Evolutionary conservation across 495 filamentous ascomycete species (phyloP), one percentile per base, ranked within the genome.

Genomic region (Penicillium antarcticum): DNA sequence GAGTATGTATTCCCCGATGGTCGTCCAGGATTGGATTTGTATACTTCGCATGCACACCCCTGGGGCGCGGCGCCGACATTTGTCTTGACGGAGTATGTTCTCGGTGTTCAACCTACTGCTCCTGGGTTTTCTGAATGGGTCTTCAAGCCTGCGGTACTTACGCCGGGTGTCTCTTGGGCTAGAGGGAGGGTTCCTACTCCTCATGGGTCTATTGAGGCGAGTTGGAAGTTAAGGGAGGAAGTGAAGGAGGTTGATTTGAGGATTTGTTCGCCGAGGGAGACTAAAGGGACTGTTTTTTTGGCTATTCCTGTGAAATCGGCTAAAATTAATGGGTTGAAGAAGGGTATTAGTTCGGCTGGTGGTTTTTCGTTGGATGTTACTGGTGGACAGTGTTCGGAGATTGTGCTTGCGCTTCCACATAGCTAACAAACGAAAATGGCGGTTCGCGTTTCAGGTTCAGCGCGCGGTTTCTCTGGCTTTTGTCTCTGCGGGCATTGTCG

Each of bases 21-120:
- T 4, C 34, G 45, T 5, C 71, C 71, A 3, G 71, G 71, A 3
- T 19, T 74, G 3, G 60, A 57, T 14, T 21, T 69, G 1, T 73
- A 63, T 37, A 74, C 71, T 1, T 61, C 53, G n/a, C 55, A 69
- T 5, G 55, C 53, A 12, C 71, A 74, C 51, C 69, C 68, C 3
- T 73, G 71, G 71, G 63, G 65, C 12, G 67, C 55, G 8, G 69
- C 68, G 14, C 66, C 71, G 5, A 74, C 69, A 5, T 72, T 66
- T 35, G 51, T 71, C 1, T 51, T 69, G 11, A 61, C 52, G 2
- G 57, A 69, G 24, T 67, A 62, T 36, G 53, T 63, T 29, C 40
- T 61, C 12, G 61, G 61, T 7, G 34, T 65, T 34, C 53, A 51
- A 23, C 2, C 42, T 1, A 19, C 42, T 3, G 29, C 53, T 0